Evolutionary conservation across 1,139 yeast genomes (phyloP), one percentile per base, ranked within the genome.

Genomic region (Geotrichum fermentans): DNA sequence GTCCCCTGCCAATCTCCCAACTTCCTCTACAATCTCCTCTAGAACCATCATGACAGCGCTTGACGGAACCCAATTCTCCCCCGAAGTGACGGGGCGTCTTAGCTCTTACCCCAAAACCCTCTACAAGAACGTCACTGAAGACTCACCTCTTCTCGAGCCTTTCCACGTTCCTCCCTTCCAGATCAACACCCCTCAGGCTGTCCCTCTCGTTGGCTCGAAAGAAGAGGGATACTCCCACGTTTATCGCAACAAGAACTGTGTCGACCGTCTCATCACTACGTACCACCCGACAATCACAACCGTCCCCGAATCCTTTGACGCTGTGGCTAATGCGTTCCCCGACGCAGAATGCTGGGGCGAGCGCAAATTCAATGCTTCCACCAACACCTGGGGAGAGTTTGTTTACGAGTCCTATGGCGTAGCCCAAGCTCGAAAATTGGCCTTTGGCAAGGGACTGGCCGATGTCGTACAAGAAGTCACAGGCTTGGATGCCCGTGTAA

Each of bases 371-470:
- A 61, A 67, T 44, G 73, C 73, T 50, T 75, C 71, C n/a, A 67
- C 75, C 8, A 71, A 72, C 43, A 73, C 66, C 59, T 72, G 73
- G 68, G 53, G 61, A 29, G 62, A 65, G 21, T 85, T 78, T 65
- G 68, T 67, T 29, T 84, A 71, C 66, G 71, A 75, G 55, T 63
- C 76, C 7, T 82, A 73, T 60, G 57, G 55, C 10, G 63, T 71
- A 38, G 69, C 77, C 8, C 66, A 68, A 28, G 55, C 61, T 40
- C 70, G 81, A 46, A 73, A 77, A 49, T 64, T 67, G 45, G 66
- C 75, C 47, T 69, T 84, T 40, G 94, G 89, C 4, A 69, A 86
- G 2, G 95, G 94, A 11, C 59, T 85, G 28, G 71, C 80, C 56
- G 72, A 78, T 43, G 64, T 78, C 4, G 63, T 61, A 13, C 51